Evolutionary conservation across 495 filamentous ascomycete genomes (phyloP), one percentile per base, ranked within the genome.

Genomic region (Pyronema omphalodes): DNA sequence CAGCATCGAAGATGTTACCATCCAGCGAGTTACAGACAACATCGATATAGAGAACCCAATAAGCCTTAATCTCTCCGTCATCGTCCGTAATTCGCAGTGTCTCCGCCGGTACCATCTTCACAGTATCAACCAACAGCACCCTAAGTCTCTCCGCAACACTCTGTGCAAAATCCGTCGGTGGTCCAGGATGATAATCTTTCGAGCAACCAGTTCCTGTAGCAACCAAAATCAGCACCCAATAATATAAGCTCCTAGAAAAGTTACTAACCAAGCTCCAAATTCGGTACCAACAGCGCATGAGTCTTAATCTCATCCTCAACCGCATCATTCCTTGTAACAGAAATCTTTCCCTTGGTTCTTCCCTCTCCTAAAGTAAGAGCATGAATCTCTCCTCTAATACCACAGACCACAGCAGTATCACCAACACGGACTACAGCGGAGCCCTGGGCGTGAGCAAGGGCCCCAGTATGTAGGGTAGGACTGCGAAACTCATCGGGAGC

Each of bases 11-110:
- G 11, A 85, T 76, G 62, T 88, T 93, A 0, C 89, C 89, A 50
- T 93, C 88, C 11, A 93, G 76, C 0, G 86, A 89, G 52, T 95
- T 80, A 65, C 93, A 85, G 63, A 94, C 75, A 19, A 93, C 67
- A 67, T 94, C 87, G 56, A 98, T 87, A 61, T 94, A 94, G 3
- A 98, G 78, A 8, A 82, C 79, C 89, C 89, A 98, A 65, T 86
- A 96, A 5, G 80, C 88, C 66, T 85, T 86, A 35, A 48, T 58
- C 37, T 71, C 66, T 0, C 62, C 43, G 4, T 74, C 73, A 58
- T 71, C 69, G 33, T 69, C 70, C 49, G 69, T 69, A 49, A 72
- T 72, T 50, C 69, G 58, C 15, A 66, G 47, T 3, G 62, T 55
- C 1, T 52, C 14, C 3, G 57, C 54, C 6, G 62, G 56, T 12